Percentiles rank a stretch among this genome's conserved stretches.
These are phyloP conservation scores for Aciculosporium take DNA, from an alignment of 2,329 filamentous ascomycete genomes.

Conservation along the genomic window DNA sequence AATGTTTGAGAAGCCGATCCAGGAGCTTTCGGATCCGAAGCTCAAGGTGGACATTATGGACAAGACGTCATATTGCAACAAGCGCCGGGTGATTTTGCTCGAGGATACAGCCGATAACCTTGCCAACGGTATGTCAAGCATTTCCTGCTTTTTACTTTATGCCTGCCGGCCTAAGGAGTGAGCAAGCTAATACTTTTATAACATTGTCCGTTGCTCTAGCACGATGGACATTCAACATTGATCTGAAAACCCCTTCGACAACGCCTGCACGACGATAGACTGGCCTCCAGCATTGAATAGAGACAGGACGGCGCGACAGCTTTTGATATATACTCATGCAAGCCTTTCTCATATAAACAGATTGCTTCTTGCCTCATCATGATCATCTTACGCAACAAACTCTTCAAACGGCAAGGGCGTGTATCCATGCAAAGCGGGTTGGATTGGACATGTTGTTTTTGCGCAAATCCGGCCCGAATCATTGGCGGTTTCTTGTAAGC, in stretches of 20 bases:
- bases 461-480: neutral
- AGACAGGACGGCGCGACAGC: neutral
- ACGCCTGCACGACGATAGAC: constrained; percentile 5
- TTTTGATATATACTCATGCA: neutral
- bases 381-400: neutral
- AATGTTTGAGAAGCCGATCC: constrained; percentile 97
- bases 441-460: neutral
- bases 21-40: constrained; percentile 71
- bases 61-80: constrained; percentile 94
- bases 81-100: constrained; percentile 74
- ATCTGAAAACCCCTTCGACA: constrained; percentile 2
- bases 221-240: constrained; percentile 27
- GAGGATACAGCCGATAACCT: constrained; percentile 89
- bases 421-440: neutral
- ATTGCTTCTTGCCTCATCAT: neutral
- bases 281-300: neutral
- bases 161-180: neutral
- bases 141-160: neutral
- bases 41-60: constrained; percentile 97
- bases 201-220: constrained; percentile 16
- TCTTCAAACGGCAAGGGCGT: neutral
- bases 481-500: neutral
- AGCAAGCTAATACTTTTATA: constrained; percentile 1
- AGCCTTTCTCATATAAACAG: neutral
- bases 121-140: constrained; percentile 59